phyloP scores from a whole-genome alignment of 768 basidiomycete genomes.

The Podaxis carcinomalis region DNA sequence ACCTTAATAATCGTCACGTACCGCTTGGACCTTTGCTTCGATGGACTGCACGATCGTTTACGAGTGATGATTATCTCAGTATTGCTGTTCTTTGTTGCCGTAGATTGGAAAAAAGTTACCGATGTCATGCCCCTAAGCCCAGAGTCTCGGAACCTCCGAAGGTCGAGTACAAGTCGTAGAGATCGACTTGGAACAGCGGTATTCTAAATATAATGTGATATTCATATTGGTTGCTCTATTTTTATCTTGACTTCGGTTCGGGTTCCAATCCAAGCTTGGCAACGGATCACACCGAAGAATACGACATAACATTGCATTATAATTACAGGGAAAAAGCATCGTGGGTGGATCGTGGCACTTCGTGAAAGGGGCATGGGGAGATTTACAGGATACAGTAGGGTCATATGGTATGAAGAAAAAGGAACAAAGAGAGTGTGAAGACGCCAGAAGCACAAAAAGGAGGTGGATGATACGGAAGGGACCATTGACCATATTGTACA shows the following conservation, averaged over 20 bases:
- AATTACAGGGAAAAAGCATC: neutral
- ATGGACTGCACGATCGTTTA: neutral
- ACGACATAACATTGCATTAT: neutral
- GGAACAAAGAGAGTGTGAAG: neutral
- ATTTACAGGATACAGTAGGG: neutral
- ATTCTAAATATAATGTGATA: neutral
- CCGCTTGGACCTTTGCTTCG: neutral
- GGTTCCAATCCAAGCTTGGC: neutral
- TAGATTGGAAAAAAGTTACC: neutral
- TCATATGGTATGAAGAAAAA: neutral
- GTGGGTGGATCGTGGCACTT: constrained; percentile 2
- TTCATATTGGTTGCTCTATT: neutral
- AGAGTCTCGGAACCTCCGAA: neutral
- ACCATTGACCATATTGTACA: neutral
- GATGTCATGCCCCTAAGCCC: neutral
- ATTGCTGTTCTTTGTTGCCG: neutral
- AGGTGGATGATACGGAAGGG: neutral
- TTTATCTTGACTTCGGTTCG: too few species aligned
- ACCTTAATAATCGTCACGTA: neutral
- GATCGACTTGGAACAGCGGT: neutral
- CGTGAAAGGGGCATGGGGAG: neutral
- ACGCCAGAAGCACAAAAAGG: neutral
- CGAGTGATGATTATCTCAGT: neutral
- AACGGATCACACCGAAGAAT: too few species aligned
- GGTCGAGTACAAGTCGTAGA: too few species aligned